A percentile compares a stretch with the other conserved stretches of the same genome.
Conservation (phyloP, 129 eudicot species). For the Lactuca sativa region DNA sequence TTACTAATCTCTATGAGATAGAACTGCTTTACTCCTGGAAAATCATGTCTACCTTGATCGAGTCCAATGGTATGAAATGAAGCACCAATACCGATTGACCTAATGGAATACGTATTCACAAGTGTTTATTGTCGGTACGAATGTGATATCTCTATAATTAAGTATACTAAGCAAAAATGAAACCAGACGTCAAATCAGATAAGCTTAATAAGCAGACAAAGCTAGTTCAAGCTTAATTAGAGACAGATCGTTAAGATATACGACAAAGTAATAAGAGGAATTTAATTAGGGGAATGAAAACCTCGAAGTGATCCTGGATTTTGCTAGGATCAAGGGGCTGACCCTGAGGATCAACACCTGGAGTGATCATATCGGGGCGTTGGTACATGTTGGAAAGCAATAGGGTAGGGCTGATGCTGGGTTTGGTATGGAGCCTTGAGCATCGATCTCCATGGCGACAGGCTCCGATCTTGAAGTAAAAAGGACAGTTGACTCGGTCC, state of each 20-base stretch:
- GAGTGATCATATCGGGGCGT: slow-evolving; percentile 88
- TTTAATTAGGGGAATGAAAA: slow-evolving; percentile 7
- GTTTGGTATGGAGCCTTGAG: slow-evolving; percentile 86
- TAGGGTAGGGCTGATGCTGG: slow-evolving; percentile 81
- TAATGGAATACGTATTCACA: background rate
- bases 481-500: slow-evolving; percentile 93
- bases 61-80: background rate
- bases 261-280: background rate
- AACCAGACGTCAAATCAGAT: background rate
- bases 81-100: background rate
- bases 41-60: background rate
- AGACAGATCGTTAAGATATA: background rate
- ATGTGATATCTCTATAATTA: background rate
- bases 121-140: background rate
- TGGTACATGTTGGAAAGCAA: slow-evolving; percentile 90
- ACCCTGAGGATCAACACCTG: slow-evolving; percentile 87
- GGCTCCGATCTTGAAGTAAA: slow-evolving; percentile 97
- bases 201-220: background rate
- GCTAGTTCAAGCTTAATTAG: background rate
- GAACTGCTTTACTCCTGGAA: background rate
- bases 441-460: slow-evolving; percentile 94
- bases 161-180: background rate
- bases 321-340: slow-evolving; percentile 82
- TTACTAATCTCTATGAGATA: too few relatives aligned
- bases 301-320: slow-evolving; percentile 89